phyloP scores from a whole-genome alignment of 2,329 filamentous ascomycete genomes.

The Aspergillus nomiae region DNA sequence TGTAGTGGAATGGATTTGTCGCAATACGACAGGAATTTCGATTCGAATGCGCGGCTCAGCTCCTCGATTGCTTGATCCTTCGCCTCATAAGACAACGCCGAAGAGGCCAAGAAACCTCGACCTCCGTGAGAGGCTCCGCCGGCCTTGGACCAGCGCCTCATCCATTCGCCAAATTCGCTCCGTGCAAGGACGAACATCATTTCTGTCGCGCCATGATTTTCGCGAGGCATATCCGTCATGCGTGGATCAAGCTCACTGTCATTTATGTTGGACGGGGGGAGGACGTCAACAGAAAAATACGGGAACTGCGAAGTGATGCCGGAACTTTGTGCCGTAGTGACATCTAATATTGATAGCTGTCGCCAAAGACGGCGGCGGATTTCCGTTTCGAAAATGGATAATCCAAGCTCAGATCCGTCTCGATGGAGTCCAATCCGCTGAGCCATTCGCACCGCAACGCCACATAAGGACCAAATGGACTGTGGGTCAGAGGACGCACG shows the following conservation, averaged over 20 bases:
- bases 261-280: conserved; percentile 46
- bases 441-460: conserved; percentile 49
- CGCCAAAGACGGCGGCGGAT: conserved; percentile 35
- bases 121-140: conserved; percentile 16
- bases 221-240: conserved; percentile 47
- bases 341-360: conserved; percentile 30
- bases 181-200: conserved; percentile 45
- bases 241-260: conserved; percentile 44
- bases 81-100: conserved; percentile 20
- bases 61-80: conserved; percentile 35
- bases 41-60: conserved; percentile 37
- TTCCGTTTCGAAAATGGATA: conserved; percentile 51
- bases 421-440: conserved; percentile 54
- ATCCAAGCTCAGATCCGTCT: conserved; percentile 48
- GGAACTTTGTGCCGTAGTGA: conserved; percentile 7
- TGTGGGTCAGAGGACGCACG: conserved; percentile 47
- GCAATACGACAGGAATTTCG: conserved; percentile 40
- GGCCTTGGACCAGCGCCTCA: conserved; percentile 21
- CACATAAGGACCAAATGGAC: conserved; percentile 55
- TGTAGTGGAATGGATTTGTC: conserved; percentile 46
- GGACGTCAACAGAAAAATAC: conserved; percentile 17
- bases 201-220: conserved; percentile 48
- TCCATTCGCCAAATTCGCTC: conserved; percentile 36
- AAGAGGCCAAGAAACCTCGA: conserved; percentile 25
- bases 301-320: not conserved